A percentile compares a stretch with the other conserved stretches of the same genome.
These are phyloP conservation scores for Aspergillus amoenus DNA, from an alignment of 2,329 filamentous ascomycete genomes.

Conservation along the genomic window DNA sequence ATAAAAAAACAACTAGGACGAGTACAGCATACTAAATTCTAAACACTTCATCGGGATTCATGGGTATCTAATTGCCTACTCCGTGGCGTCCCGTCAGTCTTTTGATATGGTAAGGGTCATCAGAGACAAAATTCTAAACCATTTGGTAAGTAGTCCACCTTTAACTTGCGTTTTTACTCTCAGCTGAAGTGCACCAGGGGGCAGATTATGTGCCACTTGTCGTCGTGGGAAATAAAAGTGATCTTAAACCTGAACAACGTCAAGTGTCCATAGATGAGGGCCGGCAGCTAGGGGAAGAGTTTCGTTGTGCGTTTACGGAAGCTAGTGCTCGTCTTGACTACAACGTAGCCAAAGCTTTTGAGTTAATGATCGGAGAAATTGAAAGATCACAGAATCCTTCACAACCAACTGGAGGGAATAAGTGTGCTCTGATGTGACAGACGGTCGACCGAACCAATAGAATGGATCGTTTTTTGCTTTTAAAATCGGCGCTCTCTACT, in stretches of 20 bases:
- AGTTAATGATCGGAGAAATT: constrained; percentile 90
- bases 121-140: constrained; percentile 94
- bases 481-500: neutral
- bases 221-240: constrained; percentile 95
- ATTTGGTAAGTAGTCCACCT: constrained; percentile 63
- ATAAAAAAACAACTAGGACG: constrained; percentile 61
- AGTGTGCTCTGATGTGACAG: constrained; percentile 80
- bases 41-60: constrained; percentile 99
- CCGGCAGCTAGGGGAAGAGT: constrained; percentile 77
- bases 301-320: constrained; percentile 92
- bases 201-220: constrained; percentile 90
- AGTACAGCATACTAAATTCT: constrained; percentile 97
- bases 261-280: constrained; percentile 87
- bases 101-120: constrained; percentile 98
- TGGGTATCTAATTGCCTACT: constrained; percentile 98
- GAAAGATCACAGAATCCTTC: constrained; percentile 91
- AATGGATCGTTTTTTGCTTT: neutral
- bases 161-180: neutral
- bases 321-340: constrained; percentile 91
- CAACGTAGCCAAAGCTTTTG: constrained; percentile 90
- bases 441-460: neutral
- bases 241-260: constrained; percentile 87
- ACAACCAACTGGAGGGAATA: constrained; percentile 75
- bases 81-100: constrained; percentile 87
- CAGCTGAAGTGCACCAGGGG: constrained; percentile 56